Base-by-base conservation (phyloP, 805 yeast species). In the Candida tallmaniae region DNA sequence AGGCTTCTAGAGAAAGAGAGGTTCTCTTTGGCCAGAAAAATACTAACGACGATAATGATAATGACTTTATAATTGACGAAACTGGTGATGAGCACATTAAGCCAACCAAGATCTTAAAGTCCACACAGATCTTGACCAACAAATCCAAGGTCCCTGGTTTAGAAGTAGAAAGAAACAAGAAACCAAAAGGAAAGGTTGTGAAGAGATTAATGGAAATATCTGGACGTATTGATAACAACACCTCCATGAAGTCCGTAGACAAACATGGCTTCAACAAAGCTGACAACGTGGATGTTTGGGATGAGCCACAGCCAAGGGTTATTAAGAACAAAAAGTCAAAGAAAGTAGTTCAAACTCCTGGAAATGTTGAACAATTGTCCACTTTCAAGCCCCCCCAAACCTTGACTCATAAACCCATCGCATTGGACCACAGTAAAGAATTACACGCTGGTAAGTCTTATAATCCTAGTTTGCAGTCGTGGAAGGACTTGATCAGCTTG, bases 371-470 rank as follows among this genome's bases (percentile, higher is more conserved):
- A 6, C 7, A 24, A 14, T 6, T 14, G 14, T 14, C 13, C 5
- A 27, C 18, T 6, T 16, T 14, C 11, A 31, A 30, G 18, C 27
- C 35, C 13, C 45, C 45, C 9, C n/a, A 12, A 8, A 44, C 47
- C 6, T 34, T 41, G 9, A 25, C 18, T 15, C 33, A 62, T 21
- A 63, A 62, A 3, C 80, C 94, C 1, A 54, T 78, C n/a, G 48
- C 48, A 27, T 73, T 85, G 12, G 70, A 66, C 38, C 4, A 16
- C 18, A 69, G 70, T n/a, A 48, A 62, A 30, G 78, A 68, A 10
- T 48, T 78, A 3, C 80, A 81, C 48, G 93, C 81, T 2, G 97
- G 97, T 36, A 84, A 83, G 56, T 89, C 97, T 2, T 93, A 87
- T 54, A 93, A 93, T 54, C 98, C 98, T 17, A 73, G 90, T 9